These are phyloP conservation scores for Botryotinia narcissicola DNA, from an alignment of 2,329 filamentous ascomycete species.

Conservation along the genomic window DNA sequence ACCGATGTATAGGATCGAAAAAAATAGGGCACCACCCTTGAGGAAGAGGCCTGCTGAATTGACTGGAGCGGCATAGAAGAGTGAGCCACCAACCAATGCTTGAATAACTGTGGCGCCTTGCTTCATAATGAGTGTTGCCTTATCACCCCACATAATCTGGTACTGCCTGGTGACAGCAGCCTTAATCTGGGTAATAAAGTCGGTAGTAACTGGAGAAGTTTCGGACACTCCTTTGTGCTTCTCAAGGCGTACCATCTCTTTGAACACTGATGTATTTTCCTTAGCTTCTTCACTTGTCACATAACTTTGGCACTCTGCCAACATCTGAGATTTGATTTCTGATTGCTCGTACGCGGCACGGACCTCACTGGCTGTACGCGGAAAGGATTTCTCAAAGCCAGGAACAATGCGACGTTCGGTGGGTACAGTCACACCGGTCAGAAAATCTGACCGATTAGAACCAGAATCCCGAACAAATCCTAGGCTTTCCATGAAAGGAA, in stretches of 20 bases:
- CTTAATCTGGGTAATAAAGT: slow-evolving; percentile 50
- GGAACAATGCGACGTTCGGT: slow-evolving; percentile 62
- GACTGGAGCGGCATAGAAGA: slow-evolving; percentile 63
- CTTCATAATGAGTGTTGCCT: slow-evolving; percentile 61
- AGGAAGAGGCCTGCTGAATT: slow-evolving; percentile 52
- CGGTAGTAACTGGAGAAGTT: slow-evolving; percentile 51
- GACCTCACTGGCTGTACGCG: slow-evolving; percentile 45
- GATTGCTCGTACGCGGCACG: background rate
- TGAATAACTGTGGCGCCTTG: slow-evolving; percentile 56
- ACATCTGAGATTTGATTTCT: background rate
- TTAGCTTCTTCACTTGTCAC: slow-evolving; percentile 50
- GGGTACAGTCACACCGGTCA: slow-evolving; percentile 53
- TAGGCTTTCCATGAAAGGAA: slow-evolving; percentile 61
- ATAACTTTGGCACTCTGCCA: slow-evolving; percentile 31
- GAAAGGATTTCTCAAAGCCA: slow-evolving; percentile 44
- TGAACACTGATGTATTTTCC: slow-evolving; percentile 49
- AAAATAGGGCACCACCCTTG: background rate
- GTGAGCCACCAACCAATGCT: slow-evolving; percentile 61
- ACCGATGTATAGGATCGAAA: background rate
- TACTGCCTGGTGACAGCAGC: slow-evolving; percentile 59
- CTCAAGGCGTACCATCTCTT: slow-evolving; percentile 50
- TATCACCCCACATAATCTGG: slow-evolving; percentile 64
- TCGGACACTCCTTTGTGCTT: slow-evolving; percentile 54
- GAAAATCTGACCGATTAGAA: slow-evolving; percentile 62
- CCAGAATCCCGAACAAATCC: slow-evolving; percentile 62